Percentiles rank a stretch among this genome's conserved stretches.
phyloP scores from a whole-genome alignment of 768 basidiomycete species.

The Amylocystis lapponica region DNA sequence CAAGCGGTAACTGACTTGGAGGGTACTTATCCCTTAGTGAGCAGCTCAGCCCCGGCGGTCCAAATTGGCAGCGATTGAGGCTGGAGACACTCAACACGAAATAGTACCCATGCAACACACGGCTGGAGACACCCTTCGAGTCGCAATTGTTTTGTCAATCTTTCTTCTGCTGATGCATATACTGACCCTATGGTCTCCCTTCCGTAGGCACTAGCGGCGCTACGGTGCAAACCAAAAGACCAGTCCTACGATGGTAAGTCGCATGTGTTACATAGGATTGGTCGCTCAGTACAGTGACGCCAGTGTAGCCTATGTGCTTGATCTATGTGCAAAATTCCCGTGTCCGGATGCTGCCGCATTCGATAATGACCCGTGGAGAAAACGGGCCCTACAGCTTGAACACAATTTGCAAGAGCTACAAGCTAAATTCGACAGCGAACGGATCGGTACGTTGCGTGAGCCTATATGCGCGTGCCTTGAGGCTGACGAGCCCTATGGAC shows the following conservation, averaged over 20 bases:
- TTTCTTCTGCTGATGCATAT: neutral
- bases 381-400: conserved; percentile 38
- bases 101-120: too few relatives aligned
- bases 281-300: neutral
- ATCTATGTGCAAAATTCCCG: conserved; percentile 34
- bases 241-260: conserved; percentile 37
- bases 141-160: conserved; percentile 8
- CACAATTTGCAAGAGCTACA: conserved; percentile 32
- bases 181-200: neutral
- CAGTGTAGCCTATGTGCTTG: conserved; percentile 38
- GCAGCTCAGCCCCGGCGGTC: too few relatives aligned
- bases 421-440: conserved; percentile 35
- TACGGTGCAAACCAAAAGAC: conserved; percentile 39
- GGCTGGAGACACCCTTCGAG: conserved; percentile 10
- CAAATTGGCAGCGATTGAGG: too few relatives aligned
- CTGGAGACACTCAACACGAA: too few relatives aligned
- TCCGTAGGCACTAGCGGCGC: conserved; percentile 38
- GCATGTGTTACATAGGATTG: neutral
- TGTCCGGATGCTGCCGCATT: conserved; percentile 18
- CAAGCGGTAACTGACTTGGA: too few relatives aligned
- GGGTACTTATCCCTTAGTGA: too few relatives aligned
- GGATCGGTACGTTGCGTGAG: conserved; percentile 31
- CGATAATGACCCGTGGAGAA: conserved; percentile 29
- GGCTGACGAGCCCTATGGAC: neutral
- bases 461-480: neutral